phyloP scores from a whole-genome alignment of 2,329 filamentous ascomycete genomes.

The Epicoccum nigrum region DNA sequence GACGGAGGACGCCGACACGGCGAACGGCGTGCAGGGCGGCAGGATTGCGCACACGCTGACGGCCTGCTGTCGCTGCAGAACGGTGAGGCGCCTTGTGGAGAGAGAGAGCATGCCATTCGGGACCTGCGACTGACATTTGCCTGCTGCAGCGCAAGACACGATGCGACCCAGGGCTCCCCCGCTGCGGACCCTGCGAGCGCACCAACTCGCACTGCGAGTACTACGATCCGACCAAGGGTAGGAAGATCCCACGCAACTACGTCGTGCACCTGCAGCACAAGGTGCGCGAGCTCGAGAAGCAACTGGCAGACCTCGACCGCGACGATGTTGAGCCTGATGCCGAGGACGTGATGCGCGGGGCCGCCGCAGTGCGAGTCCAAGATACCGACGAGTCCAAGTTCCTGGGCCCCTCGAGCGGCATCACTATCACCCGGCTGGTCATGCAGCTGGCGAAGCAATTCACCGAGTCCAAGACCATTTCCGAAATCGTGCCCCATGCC shows the following conservation, averaged over 20 bases:
- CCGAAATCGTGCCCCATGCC: constrained; percentile 84
- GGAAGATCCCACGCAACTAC: constrained; percentile 87
- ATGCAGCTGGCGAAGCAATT: constrained; percentile 97
- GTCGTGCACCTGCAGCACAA: constrained; percentile 90
- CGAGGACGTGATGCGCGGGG: constrained; percentile 85
- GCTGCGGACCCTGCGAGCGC: constrained; percentile 90
- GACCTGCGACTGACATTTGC: constrained; percentile 17
- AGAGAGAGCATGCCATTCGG: not conserved
- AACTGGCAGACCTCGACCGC: constrained; percentile 78
- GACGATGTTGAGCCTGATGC: constrained; percentile 72
- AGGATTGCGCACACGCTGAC: constrained; percentile 79
- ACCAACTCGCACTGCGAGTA: constrained; percentile 94
- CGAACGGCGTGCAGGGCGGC: constrained; percentile 49
- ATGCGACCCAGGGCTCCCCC: constrained; percentile 91
- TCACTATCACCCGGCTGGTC: constrained; percentile 90
- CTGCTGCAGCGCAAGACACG: constrained; percentile 81
- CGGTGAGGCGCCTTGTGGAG: constrained; percentile 58
- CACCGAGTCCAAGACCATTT: constrained; percentile 87
- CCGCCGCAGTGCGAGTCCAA: constrained; percentile 82
- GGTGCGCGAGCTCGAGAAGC: constrained; percentile 79
- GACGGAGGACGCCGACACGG: constrained; percentile 31
- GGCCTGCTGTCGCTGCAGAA: constrained; percentile 79
- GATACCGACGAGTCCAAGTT: constrained; percentile 90
- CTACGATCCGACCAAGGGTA: constrained; percentile 85
- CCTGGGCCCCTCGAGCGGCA: constrained; percentile 91